Base-by-base conservation (phyloP, 2,329 filamentous ascomycete genomes). In the Diaporthe citri region DNA sequence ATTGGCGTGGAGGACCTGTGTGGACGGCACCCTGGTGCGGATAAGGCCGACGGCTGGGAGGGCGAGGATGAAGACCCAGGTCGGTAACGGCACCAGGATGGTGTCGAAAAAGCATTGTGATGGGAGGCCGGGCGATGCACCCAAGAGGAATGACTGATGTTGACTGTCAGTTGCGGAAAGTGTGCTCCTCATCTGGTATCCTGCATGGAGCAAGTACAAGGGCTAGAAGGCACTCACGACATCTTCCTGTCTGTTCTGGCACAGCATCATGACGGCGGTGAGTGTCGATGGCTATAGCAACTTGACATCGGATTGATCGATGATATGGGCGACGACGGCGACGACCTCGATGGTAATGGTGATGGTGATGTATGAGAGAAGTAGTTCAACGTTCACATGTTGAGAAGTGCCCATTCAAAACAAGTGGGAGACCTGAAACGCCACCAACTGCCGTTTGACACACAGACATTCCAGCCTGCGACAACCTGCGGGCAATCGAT, bases 31-130 rank as follows among this genome's bases (percentile, higher is more conserved):
- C n/a, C 66, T 69, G 28, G 51, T 57, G 12, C 64, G 64, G 9
- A 69, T 55, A 0, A 69, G 64, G 1, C 48, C 64, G 48, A 69
- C 48, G 15, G 8, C n/a, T 6, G 51, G 36, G 25, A 79, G 67
- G 34, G 64, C 51, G 15, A 73, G 69, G 25, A 79, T 74, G 55
- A 78, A 74, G 5, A 79, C 71, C 78, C 78, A 80, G 9, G 79
- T 77, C 15, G 80, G 80, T 31, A 80, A 73, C 8, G 80, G 80
- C 8, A 75, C 76, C 13, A 81, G 73, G 39, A 80, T 57, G 17
- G 73, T 69, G 74, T 81, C 80, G 75, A 81, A 80, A 73, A 80
- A 80, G 76, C 80, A 81, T 55, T 78, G 79, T 20, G 80, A 80
- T 15, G 79, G 79, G 12, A 80, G 76, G 28, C 77, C 77, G 22